Conservation (phyloP, 208 protist genomes). For the Crithidia mellificae region DNA sequence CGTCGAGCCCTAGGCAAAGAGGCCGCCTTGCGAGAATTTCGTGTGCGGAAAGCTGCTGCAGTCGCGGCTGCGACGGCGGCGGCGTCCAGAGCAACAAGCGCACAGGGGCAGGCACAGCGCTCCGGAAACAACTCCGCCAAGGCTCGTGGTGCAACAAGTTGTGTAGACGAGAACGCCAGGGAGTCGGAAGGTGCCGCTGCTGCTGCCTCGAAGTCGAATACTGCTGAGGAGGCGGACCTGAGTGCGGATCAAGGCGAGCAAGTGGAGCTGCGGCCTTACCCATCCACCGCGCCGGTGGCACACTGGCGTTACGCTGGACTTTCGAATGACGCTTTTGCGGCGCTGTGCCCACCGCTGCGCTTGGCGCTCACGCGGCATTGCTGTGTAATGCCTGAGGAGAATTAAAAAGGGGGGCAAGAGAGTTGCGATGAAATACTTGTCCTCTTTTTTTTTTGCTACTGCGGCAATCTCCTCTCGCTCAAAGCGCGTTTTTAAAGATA, state of each 20-base stretch:
- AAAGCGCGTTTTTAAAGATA: too few species aligned
- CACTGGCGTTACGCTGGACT: conserved; percentile 28
- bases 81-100: too few species aligned
- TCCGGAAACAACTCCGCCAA: neutral
- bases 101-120: too few species aligned
- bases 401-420: too few species aligned
- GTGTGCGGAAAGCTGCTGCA: conserved; percentile 21
- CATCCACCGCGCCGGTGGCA: neutral
- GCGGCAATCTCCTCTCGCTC: too few species aligned
- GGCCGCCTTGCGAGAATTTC: conserved; percentile 40
- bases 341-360: conserved; percentile 18
- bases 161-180: neutral
- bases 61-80: neutral
- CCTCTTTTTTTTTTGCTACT: too few species aligned
- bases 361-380: conserved; percentile 24
- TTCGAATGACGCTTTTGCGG: conserved; percentile 24
- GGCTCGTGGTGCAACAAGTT: neutral
- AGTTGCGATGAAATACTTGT: too few species aligned
- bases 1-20: conserved; percentile 34
- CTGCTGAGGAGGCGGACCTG: too few species aligned
- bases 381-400: neutral
- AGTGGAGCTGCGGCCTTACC: conserved; percentile 18
- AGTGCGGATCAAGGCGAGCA: too few species aligned
- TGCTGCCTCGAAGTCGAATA: too few species aligned
- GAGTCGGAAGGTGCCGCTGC: too few species aligned